A percentile compares a stretch with the other conserved stretches of the same genome.
phyloP scores from a whole-genome alignment of 2,329 filamentous ascomycete genomes.

The Colletotrichum melonis region DNA sequence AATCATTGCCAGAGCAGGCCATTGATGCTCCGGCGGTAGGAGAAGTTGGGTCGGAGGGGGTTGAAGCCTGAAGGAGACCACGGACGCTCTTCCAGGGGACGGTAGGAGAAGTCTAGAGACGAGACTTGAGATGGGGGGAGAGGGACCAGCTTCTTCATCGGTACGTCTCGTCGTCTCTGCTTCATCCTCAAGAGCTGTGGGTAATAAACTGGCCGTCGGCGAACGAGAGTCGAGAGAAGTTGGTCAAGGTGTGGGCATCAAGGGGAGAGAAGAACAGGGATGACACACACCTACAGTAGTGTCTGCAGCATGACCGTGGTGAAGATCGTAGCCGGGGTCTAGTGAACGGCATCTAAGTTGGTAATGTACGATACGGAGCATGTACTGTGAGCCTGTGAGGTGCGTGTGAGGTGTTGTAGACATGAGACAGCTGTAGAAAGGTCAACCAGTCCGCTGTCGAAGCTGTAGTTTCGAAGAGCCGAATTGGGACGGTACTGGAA shows the following conservation, averaged over 20 bases:
- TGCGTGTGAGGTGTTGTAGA: slow-evolving; percentile 9
- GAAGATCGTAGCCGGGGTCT: slow-evolving; percentile 14
- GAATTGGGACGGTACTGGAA: slow-evolving; percentile 6
- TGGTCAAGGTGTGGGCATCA: background rate
- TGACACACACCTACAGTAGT: background rate
- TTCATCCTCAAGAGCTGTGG: slow-evolving; percentile 22
- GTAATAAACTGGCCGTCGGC: slow-evolving; percentile 4
- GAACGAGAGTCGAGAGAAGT: slow-evolving; percentile 17
- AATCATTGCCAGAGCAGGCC: slow-evolving; percentile 13
- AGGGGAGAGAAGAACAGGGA: slow-evolving; percentile 3
- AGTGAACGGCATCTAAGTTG: background rate
- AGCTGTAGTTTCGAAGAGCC: slow-evolving; percentile 26
- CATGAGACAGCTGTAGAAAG: slow-evolving; percentile 11
- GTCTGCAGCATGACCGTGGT: background rate
- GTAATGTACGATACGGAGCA: no score
- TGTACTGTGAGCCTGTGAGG: no score
- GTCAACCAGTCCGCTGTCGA: slow-evolving; percentile 18
- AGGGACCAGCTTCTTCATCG: background rate
- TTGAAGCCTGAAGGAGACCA: background rate
- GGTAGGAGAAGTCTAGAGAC: background rate
- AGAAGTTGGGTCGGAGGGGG: background rate
- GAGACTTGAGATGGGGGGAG: slow-evolving; percentile 12
- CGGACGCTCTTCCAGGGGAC: background rate
- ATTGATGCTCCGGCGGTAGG: slow-evolving; percentile 10
- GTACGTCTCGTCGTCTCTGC: background rate